Percentiles rank a stretch among this genome's conserved stretches.
Conservation (phyloP, 2,329 filamentous ascomycete genomes). For the Rhynchosporium secalis region DNA sequence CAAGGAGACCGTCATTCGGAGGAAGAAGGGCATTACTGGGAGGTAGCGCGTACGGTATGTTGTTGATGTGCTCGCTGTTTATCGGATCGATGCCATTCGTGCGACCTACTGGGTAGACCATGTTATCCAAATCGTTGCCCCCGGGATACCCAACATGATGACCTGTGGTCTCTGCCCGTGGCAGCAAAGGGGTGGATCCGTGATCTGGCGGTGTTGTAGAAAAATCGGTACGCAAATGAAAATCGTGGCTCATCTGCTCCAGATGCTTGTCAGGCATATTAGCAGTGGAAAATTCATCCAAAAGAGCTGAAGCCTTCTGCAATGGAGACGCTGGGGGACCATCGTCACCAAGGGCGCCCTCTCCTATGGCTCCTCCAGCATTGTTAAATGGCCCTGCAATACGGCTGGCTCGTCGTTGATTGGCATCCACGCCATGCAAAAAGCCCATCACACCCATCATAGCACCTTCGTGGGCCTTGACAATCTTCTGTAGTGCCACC, state of each 20-base stretch:
- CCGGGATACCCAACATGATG: conserved; percentile 44
- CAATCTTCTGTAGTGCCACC: conserved; percentile 59
- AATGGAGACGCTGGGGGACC: conserved; percentile 67
- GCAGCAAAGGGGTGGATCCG: conserved; percentile 37
- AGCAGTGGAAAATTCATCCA: conserved; percentile 65
- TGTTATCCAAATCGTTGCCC: conserved; percentile 61
- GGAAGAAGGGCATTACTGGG: conserved; percentile 45
- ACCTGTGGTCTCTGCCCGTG: conserved; percentile 49
- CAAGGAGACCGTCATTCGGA: conserved; percentile 46
- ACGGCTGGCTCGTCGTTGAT: conserved; percentile 63
- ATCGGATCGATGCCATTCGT: conserved; percentile 93
- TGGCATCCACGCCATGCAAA: conserved; percentile 63
- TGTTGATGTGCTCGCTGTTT: conserved; percentile 90
- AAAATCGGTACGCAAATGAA: conserved; percentile 36
- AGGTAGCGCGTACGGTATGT: conserved; percentile 82
- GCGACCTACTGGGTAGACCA: conserved; percentile 89
- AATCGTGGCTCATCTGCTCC: conserved; percentile 58
- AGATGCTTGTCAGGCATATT: conserved; percentile 64
- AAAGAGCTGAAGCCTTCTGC: conserved; percentile 65
- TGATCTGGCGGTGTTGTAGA: conserved; percentile 39
- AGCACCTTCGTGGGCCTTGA: conserved; percentile 68
- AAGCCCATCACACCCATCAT: conserved; percentile 72
- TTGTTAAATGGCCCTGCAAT: conserved; percentile 43
- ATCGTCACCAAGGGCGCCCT: conserved; percentile 43
- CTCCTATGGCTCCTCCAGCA: conserved; percentile 42